Evolutionary conservation across 1,284 basidiomycete species (phyloP), one percentile per base, ranked within the genome.

Genomic region (Hemileia vastatrix): DNA sequence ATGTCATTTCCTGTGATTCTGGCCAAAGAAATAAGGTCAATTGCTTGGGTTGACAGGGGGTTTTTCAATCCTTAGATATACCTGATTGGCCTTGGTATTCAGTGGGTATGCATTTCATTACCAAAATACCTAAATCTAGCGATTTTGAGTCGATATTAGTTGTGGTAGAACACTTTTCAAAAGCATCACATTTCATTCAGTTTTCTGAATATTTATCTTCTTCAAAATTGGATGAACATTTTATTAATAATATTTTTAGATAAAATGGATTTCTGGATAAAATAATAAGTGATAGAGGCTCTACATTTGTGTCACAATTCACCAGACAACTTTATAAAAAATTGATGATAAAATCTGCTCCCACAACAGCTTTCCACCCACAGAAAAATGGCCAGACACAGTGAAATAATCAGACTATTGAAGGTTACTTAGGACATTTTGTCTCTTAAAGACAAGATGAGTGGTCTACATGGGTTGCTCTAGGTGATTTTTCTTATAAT

Each of bases 31-130:
- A n/a, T n/a, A n/a, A n/a, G n/a, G n/a, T n/a, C n/a, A n/a, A n/a
- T n/a, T n/a, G n/a, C n/a, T n/a, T n/a, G n/a, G n/a, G n/a, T n/a
- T n/a, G n/a, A n/a, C n/a, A n/a, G 48, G 79, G 80, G 2, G 53
- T 71, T 0, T 69, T 82, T 9, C 67, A 74, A 58, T 75, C 77
- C 0, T 70, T 79, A n/a, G 79, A 2, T 6, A 65, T 40, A 48
- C 67, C 69, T 1, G 6, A 40, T 2, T n/a, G 50, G 15, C 80
- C 79, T 0, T 82, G 77, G 72, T 67, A 70, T 31, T 71, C 73
- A 0, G 71, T 82, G 4, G 77, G 77, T 0, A 76, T 81, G 75
- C 80, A 83, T 65, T 73, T 78, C 54, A 80, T 82, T 32, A 72
- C 73, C 5, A 72, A 76, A 19, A 71, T 82, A 0, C 81, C 80